Evolutionary conservation across 2,329 filamentous ascomycete genomes (phyloP).

Genomic region (Colletotrichum viniferum): DNA sequence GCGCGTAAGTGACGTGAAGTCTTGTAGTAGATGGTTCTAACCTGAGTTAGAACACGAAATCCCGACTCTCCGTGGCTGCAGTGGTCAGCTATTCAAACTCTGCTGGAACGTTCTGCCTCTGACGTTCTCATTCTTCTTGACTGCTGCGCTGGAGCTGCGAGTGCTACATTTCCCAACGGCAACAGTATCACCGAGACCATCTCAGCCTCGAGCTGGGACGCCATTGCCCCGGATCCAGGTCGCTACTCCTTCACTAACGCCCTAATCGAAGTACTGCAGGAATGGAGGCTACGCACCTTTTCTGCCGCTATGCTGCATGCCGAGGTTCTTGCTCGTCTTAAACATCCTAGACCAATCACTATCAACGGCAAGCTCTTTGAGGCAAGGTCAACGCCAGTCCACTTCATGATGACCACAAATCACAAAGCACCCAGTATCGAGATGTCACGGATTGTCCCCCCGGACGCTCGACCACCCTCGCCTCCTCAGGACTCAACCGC

Average conservation of each 20-base stretch:
- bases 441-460: conserved; percentile 45
- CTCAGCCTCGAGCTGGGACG: conserved; percentile 66
- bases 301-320: conserved; percentile 67
- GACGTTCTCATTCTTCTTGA: conserved; percentile 64
- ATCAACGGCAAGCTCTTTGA: conserved; percentile 64
- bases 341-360: conserved; percentile 61
- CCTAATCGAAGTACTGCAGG: conserved; percentile 62
- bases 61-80: conserved; percentile 60
- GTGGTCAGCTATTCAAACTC: conserved; percentile 66
- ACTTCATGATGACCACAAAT: conserved; percentile 68
- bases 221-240: conserved; percentile 63
- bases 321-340: conserved; percentile 63
- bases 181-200: conserved; percentile 66
- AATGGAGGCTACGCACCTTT: conserved; percentile 59
- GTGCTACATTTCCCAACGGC: conserved; percentile 62
- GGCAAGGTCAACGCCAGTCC: conserved; percentile 62
- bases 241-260: conserved; percentile 65
- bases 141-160: conserved; percentile 64
- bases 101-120: conserved; percentile 60
- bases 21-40: not conserved
- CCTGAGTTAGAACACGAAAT: conserved; percentile 46
- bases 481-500: conserved; percentile 33
- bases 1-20: conserved; percentile 48
- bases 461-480: conserved; percentile 38
- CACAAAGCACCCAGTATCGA: conserved; percentile 64